These are phyloP conservation scores for Phoenix dactylifera DNA, from an alignment of 176 grass and related monocot genomes.

Conservation along the genomic window DNA sequence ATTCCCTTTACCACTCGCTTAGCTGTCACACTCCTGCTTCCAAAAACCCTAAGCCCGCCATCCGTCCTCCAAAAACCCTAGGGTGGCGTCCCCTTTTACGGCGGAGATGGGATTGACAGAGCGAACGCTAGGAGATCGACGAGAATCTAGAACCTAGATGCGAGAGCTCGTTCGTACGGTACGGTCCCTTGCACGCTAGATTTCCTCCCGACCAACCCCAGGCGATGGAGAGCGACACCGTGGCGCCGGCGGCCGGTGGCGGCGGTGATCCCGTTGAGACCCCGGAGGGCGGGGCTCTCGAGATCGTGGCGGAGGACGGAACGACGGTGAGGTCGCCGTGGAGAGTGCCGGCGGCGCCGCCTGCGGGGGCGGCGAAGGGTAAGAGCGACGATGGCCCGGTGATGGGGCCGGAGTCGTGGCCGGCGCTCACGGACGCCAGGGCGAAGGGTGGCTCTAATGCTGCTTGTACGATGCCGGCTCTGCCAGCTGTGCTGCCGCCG, in stretches of 20 bases:
- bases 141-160: too few relatives aligned
- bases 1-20: background rate
- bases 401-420: constrained; percentile 61
- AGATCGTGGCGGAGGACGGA: constrained; percentile 12
- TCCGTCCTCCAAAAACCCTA: background rate
- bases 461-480: too few relatives aligned
- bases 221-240: constrained; percentile 15
- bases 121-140: constrained; percentile 10
- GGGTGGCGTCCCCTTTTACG: background rate
- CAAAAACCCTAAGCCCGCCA: constrained; percentile 45
- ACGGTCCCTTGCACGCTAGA: background rate
- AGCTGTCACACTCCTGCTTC: constrained; percentile 9
- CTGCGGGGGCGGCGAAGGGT: background rate
- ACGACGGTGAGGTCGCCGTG: constrained; percentile 31
- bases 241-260: constrained; percentile 6
- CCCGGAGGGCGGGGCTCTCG: constrained; percentile 2
- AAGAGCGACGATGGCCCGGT: constrained; percentile 20
- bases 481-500: background rate
- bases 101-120: too few relatives aligned
- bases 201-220: background rate
- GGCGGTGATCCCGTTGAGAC: background rate
- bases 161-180: background rate
- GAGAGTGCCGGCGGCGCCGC: constrained; percentile 30
- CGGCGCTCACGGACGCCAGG: constrained; percentile 46
- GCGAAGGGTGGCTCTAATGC: constrained; percentile 11